phyloP scores from a whole-genome alignment of 1,284 basidiomycete species.

The Ceraceosorus bombacis region DNA sequence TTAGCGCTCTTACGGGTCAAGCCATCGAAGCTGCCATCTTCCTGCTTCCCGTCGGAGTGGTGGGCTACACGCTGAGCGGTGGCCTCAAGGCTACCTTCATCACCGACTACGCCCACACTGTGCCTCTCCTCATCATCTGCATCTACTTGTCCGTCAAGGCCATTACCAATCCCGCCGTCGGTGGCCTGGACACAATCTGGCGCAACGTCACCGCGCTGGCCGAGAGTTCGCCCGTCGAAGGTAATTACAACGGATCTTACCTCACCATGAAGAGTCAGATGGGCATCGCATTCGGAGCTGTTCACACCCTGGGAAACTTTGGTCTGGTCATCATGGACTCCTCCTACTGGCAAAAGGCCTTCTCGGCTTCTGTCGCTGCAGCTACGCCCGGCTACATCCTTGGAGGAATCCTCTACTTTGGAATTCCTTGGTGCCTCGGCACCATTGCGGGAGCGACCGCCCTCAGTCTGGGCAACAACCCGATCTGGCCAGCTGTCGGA shows the following conservation, averaged over 20 bases:
- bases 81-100: constrained; percentile 37
- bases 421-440: constrained; percentile 38
- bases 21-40: constrained; percentile 34
- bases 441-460: constrained; percentile 32
- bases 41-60: constrained; percentile 35
- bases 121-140: constrained; percentile 35
- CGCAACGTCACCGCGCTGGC: constrained; percentile 19
- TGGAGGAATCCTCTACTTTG: constrained; percentile 42
- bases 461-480: constrained; percentile 18
- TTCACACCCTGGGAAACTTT: constrained; percentile 41
- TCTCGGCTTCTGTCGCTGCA: constrained; percentile 30
- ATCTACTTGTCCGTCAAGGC: constrained; percentile 34
- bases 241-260: constrained; percentile 18
- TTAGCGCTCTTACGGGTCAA: constrained; percentile 39
- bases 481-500: constrained; percentile 36
- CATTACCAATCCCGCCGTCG: constrained; percentile 22
- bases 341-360: constrained; percentile 41
- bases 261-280: constrained; percentile 15
- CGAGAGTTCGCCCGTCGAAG: constrained; percentile 9
- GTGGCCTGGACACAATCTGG: constrained; percentile 26
- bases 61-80: constrained; percentile 36
- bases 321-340: constrained; percentile 38
- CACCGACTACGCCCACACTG: constrained; percentile 38
- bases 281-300: constrained; percentile 34
- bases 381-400: constrained; percentile 39